Conservation (phyloP, 2,329 filamentous ascomycete species). For the Penicillium sp. region DNA sequence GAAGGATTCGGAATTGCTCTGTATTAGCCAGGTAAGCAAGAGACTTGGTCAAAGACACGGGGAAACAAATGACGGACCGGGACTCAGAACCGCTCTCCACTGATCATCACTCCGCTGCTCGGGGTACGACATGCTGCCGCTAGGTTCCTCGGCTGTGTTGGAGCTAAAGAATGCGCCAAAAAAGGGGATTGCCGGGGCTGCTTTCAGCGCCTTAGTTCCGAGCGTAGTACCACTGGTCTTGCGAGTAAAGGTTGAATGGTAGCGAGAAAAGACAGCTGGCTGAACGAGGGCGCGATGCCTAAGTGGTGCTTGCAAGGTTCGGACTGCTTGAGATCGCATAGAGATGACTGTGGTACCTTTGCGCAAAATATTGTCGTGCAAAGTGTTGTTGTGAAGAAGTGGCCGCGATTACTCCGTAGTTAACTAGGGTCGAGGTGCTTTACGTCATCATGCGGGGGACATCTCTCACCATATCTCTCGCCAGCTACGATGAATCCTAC, state of each 20-base stretch:
- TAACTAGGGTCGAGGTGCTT: constrained; percentile 10
- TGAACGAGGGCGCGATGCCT: constrained; percentile 17
- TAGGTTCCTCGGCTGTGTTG: constrained; percentile 45
- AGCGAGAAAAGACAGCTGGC: constrained; percentile 20
- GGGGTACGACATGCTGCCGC: constrained; percentile 58
- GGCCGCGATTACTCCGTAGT: background rate
- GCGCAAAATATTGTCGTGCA: background rate
- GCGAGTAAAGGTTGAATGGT: constrained; percentile 14
- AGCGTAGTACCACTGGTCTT: constrained; percentile 24
- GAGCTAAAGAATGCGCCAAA: constrained; percentile 69
- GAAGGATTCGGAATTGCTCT: constrained; percentile 95
- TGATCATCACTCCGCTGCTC: constrained; percentile 74
- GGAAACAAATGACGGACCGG: constrained; percentile 48
- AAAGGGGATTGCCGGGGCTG: constrained; percentile 76
- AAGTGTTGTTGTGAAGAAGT: constrained; percentile 2
- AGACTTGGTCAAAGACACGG: constrained; percentile 38
- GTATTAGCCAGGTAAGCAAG: background rate
- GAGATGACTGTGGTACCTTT: constrained; percentile 6
- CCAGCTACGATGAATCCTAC: background rate
- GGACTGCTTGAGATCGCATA: constrained; percentile 29
- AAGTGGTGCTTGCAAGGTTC: constrained; percentile 20
- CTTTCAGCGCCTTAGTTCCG: constrained; percentile 45
- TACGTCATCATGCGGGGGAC: constrained; percentile 32
- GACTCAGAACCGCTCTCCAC: constrained; percentile 80
- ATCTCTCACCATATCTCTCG: background rate